phyloP scores from a whole-genome alignment of 2,329 filamentous ascomycete genomes.

The Chaetoscypha palmicola region DNA sequence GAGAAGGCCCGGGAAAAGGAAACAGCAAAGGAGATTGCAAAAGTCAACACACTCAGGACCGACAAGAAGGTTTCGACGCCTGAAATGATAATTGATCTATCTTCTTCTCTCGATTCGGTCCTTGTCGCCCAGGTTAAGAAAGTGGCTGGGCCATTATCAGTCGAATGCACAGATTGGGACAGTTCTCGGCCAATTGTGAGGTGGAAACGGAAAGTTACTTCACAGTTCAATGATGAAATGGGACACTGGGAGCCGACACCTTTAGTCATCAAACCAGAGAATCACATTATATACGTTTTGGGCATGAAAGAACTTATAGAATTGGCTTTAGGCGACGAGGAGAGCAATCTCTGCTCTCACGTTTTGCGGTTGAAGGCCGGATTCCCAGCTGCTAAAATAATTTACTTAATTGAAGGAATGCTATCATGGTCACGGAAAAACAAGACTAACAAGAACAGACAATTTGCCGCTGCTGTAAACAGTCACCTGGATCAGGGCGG shows the following conservation, averaged over 20 bases:
- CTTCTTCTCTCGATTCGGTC: conserved; percentile 44
- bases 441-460: conserved; percentile 56
- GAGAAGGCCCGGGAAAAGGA: conserved; percentile 57
- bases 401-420: conserved; percentile 70
- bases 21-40: conserved; percentile 56
- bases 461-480: conserved; percentile 60
- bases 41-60: conserved; percentile 65
- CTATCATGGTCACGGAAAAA: conserved; percentile 61
- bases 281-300: conserved; percentile 50
- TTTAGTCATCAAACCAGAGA: conserved; percentile 37
- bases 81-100: conserved; percentile 73
- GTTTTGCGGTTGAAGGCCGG: conserved; percentile 46
- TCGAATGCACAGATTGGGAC: conserved; percentile 40
- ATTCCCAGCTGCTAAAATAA: conserved; percentile 47
- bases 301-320: conserved; percentile 59
- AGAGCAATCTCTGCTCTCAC: conserved; percentile 50
- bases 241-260: conserved; percentile 44
- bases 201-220: conserved; percentile 46
- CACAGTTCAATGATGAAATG: conserved; percentile 39
- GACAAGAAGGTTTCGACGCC: conserved; percentile 66
- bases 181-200: conserved; percentile 43
- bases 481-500: conserved; percentile 36
- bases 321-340: conserved; percentile 43
- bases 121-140: conserved; percentile 40
- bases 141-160: conserved; percentile 44